A percentile compares a stretch with the other conserved stretches of the same genome.
These are phyloP conservation scores for Scheffersomyces segobiensis DNA, from an alignment of 1,139 yeast species.

Conservation along the genomic window DNA sequence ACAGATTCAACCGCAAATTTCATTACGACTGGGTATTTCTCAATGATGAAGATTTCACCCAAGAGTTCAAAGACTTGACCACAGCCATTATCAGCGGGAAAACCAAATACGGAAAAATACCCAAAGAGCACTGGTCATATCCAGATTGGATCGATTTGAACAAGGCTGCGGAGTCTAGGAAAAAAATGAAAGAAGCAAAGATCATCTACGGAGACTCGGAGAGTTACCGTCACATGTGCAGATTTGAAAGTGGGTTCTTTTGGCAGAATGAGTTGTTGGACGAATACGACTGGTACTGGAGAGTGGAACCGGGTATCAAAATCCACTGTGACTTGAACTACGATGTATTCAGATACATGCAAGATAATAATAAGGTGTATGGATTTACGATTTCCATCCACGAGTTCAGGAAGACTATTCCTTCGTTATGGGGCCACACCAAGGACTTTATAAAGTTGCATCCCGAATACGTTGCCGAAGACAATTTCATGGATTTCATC, in stretches of 20 bases:
- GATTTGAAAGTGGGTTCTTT: constrained; percentile 76
- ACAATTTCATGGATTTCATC: constrained; percentile 53
- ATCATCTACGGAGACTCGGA: constrained; percentile 64
- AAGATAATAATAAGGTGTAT: constrained; percentile 56
- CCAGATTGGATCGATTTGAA: constrained; percentile 69
- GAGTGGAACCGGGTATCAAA: constrained; percentile 69
- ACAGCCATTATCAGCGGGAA: constrained; percentile 55
- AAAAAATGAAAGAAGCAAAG: constrained; percentile 47
- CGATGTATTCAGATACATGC: constrained; percentile 66
- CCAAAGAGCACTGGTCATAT: constrained; percentile 68
- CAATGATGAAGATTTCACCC: constrained; percentile 61
- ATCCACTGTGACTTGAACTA: constrained; percentile 64
- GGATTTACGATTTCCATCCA: constrained; percentile 69
- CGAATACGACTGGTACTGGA: constrained; percentile 86
- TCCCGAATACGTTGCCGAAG: constrained; percentile 46
- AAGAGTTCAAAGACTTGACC: constrained; percentile 55
- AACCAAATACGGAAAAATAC: constrained; percentile 62
- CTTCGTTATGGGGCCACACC: constrained; percentile 59
- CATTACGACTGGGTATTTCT: constrained; percentile 82
- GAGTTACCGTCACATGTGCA: constrained; percentile 76
- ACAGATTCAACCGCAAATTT: constrained; percentile 65
- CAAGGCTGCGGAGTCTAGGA: constrained; percentile 51
- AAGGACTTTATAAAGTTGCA: constrained; percentile 46
- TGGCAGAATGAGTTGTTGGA: constrained; percentile 71
- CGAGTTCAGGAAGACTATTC: constrained; percentile 59